Conservation (phyloP, 768 basidiomycete species). For the Tricholomella constricta region DNA sequence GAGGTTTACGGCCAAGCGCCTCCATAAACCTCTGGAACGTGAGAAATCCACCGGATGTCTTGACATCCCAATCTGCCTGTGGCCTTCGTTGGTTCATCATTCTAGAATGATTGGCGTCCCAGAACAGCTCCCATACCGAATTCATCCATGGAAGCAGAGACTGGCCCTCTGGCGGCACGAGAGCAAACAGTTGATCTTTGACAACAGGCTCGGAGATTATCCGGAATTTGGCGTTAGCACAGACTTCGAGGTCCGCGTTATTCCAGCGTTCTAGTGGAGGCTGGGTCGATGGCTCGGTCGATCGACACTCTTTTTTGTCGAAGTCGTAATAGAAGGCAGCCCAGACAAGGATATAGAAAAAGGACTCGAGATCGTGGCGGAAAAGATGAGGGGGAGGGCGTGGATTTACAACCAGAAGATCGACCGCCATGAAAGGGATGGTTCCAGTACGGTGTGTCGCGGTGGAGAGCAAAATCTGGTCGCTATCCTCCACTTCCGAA, state of each 20-base stretch:
- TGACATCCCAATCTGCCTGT: background rate
- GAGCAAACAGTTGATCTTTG: too few relatives aligned
- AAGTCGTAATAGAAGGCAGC: constrained; percentile 8
- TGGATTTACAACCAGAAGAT: background rate
- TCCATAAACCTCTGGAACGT: background rate
- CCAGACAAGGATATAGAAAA: constrained; percentile 12
- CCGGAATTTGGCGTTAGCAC: too few relatives aligned
- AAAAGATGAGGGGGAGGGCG: background rate
- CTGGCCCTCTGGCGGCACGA: background rate
- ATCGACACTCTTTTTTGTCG: background rate
- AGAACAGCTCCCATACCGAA: background rate
- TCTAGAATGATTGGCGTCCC: background rate
- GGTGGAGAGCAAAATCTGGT: background rate
- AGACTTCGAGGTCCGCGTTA: too few relatives aligned
- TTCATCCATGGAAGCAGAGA: background rate
- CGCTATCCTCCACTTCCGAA: constrained; percentile 7
- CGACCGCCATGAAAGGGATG: constrained; percentile 1
- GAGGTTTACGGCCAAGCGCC: too few relatives aligned
- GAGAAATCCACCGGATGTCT: background rate
- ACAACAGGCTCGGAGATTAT: too few relatives aligned
- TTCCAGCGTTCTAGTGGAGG: too few relatives aligned
- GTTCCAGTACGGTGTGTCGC: constrained; percentile 14
- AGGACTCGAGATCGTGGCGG: constrained; percentile 11
- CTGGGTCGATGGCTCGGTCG: too few relatives aligned
- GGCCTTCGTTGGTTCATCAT: background rate